phyloP scores from a whole-genome alignment of 1,284 basidiomycete species.

The Trichosporon sp. region DNA sequence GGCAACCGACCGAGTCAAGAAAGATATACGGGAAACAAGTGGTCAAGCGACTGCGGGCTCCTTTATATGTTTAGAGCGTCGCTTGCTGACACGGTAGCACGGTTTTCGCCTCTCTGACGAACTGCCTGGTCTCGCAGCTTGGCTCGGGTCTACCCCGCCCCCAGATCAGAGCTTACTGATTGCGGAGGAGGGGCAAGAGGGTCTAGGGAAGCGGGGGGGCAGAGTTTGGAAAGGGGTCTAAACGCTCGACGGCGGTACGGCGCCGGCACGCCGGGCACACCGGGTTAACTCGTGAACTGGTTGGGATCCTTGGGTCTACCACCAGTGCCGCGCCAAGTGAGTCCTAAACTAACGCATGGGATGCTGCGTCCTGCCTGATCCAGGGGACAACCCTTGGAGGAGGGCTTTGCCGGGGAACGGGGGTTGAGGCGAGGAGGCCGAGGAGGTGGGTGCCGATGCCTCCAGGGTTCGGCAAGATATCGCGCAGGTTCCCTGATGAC shows the following conservation, averaged over 20 bases:
- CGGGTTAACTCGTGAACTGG: no score
- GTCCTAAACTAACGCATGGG: not conserved
- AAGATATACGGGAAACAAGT: not conserved
- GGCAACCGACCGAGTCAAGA: not conserved
- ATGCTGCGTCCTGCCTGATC: not conserved
- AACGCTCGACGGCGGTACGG: not conserved
- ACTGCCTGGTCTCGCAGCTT: not conserved
- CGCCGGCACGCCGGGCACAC: not conserved
- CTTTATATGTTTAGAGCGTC: not conserved
- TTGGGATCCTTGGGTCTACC: not conserved
- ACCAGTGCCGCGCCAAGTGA: not conserved
- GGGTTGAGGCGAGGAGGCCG: not conserved
- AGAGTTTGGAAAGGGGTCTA: not conserved
- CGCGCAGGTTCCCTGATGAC: not conserved
- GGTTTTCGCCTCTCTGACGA: not conserved
- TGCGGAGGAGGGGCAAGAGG: conserved; percentile 4
- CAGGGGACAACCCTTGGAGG: not conserved
- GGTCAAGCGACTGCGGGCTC: not conserved
- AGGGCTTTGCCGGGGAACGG: not conserved
- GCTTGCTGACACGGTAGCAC: not conserved
- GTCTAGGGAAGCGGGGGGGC: not conserved
- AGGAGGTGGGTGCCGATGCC: not conserved
- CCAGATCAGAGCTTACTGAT: conserved; percentile 4
- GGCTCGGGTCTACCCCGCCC: conserved; percentile 1
- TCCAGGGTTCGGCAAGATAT: not conserved